These are phyloP conservation scores for Allomyces javanicus DNA, from an alignment of 192 early-diverging fungal species.

Conservation along the genomic window DNA sequence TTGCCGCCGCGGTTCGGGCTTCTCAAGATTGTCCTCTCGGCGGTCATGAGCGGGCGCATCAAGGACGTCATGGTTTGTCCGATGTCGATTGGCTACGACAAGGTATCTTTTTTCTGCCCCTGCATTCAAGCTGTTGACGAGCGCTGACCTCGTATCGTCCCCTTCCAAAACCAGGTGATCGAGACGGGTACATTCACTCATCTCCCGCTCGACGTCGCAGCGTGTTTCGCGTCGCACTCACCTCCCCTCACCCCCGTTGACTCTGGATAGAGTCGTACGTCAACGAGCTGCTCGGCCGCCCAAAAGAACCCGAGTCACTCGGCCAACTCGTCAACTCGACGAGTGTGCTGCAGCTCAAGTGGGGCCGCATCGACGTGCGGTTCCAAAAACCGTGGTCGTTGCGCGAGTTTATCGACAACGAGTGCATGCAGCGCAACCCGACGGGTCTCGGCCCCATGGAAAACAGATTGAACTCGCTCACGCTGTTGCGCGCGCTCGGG, in stretches of 20 bases:
- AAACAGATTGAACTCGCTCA: neutral
- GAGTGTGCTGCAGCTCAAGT: constrained; percentile 38
- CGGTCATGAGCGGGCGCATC: constrained; percentile 33
- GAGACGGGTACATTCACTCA: too few relatives aligned
- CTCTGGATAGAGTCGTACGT: constrained; percentile 41
- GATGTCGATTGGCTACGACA: constrained; percentile 67
- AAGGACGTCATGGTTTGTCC: constrained; percentile 56
- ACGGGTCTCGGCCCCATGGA: too few relatives aligned
- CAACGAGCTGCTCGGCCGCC: constrained; percentile 55
- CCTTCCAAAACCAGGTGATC: too few relatives aligned
- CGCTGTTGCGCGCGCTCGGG: constrained; percentile 48
- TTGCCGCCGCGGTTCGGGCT: constrained; percentile 63
- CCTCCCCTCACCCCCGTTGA: too few relatives aligned
- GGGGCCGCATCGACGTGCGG: constrained; percentile 68
- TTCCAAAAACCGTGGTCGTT: constrained; percentile 57
- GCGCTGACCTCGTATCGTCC: too few relatives aligned
- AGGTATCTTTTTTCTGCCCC: too few relatives aligned
- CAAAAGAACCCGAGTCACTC: constrained; percentile 60
- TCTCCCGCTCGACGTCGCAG: too few relatives aligned
- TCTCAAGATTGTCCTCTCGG: constrained; percentile 62
- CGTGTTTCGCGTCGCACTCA: too few relatives aligned
- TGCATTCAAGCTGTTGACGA: too few relatives aligned
- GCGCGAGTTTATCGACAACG: constrained; percentile 37
- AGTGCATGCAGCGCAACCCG: constrained; percentile 20
- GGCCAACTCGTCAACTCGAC: constrained; percentile 39